Base-by-base conservation (phyloP, 768 basidiomycete genomes). In the Lactifluus hygrophoroides region DNA sequence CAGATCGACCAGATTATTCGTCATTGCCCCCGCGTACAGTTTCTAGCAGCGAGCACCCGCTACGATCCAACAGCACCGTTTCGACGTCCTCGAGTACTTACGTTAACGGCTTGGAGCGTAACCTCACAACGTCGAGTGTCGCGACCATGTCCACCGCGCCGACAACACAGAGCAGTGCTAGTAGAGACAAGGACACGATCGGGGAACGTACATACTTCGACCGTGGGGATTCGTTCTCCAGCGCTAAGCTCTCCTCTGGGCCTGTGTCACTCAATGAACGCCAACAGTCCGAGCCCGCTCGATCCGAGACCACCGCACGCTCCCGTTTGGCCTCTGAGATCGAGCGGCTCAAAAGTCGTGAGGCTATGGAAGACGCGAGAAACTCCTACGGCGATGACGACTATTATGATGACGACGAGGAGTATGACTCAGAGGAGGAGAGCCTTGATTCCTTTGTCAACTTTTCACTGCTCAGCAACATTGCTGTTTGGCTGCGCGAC, bases 401-500 rank as follows among this genome's bases (percentile, higher is more conserved):
- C 2, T 77, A 76, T 46, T 60, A 60, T 23, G 54, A 60, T 5
- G 77, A 76, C 14, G 81, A 79, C 48, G 83, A 73, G 23, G 73
- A 76, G 5, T 76, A 76, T 11, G 79, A 79, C 25, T 81, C 77
- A 57, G 82, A 84, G 14, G 72, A 72, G 35, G 71, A 81, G 25
- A 77, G 75, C 17, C 76, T 78, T 23, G 89, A 92, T 49, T 80
- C 85, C 16, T 96, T 92, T 66, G 85, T 97, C 69, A 94, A 95
- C 69, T 88, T 90, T 52, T 83, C 90, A 16, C 74, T 96, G 44
- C 76, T 98, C 56, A 88, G 85, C 32, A 88, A 99, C 69, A 81
- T 96, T 47, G 94, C 93, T 1, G 86, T 94, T 35, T 85, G 90
- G 68, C 72, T 98, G 56, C 80, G 88, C 55, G 94, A 98, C 72